Base-by-base conservation (phyloP, 2,329 filamentous ascomycete species). In the Sphaerulina vaccinii region DNA sequence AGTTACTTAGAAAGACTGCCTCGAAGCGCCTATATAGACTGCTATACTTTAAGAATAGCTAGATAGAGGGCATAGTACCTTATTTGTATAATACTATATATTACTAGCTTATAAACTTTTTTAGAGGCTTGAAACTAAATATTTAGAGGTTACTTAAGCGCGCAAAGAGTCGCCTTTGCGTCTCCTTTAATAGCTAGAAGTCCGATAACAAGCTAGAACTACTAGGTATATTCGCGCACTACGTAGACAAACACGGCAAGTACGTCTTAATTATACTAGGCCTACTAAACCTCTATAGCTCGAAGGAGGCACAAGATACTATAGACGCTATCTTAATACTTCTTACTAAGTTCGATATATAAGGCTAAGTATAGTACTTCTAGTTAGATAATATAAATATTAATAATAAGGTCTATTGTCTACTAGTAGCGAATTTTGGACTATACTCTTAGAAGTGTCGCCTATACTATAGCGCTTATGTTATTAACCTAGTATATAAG, bases 111-210 rank as follows among this genome's bases (percentile, higher is more conserved):
- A 38, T 38, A 15, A 38, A 38, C 35, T 15, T 38, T 2, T 38
- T 38, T n/a, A 15, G 35, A 38, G 35, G 35, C 35, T 38, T 15
- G 35, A 38, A 38, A 38, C 18, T n/a, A 15, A 16, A 9, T 16
- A 3, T 38, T 38, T 4, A 16, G 13, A 38, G 35, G 35, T 5
- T 15, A 5, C 35, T 38, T 16, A 38, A 38, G 35, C 18, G 18
- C 3, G 35, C 35, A 9, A 9, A 15, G 9, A 5, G 35, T 16
- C 35, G 35, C 9, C 35, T 38, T 38, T 38, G 18, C 13, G 35
- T 38, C 35, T 38, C 35, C 35, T 38, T 38, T 38, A 15, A 38
- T 38, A 15, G 35, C 35, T 38, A 15, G 35, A 38, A 38, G 35
- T 38, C 35, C 3, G 35, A n/a, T 15, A 38, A 38, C 35, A 15